A percentile compares a stretch with the other conserved stretches of the same genome.
These are phyloP conservation scores for Dysphania ambrosioides DNA, from an alignment of 148 eudicot genomes.

Conservation along the genomic window DNA sequence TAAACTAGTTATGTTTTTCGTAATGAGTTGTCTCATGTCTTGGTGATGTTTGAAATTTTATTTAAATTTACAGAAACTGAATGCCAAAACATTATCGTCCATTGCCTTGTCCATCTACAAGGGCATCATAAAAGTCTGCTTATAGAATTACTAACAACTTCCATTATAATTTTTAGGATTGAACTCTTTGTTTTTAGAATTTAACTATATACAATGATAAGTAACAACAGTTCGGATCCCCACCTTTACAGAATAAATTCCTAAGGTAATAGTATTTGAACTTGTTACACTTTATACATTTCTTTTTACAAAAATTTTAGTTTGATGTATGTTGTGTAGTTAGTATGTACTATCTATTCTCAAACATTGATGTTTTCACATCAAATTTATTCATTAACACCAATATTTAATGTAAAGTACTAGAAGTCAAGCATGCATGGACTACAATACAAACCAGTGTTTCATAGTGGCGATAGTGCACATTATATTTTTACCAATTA, in stretches of 20 bases:
- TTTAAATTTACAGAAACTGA: neutral
- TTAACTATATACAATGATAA: no score
- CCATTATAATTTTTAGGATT: neutral
- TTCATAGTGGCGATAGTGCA: no score
- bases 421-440: neutral
- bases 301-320: no score
- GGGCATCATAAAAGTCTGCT: neutral
- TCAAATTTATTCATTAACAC: no score
- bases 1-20: no score
- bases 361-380: no score
- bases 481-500: neutral
- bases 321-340: no score
- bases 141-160: neutral
- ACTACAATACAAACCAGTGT: neutral
- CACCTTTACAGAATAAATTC: no score
- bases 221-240: no score
- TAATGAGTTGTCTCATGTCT: neutral
- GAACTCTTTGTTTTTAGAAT: no score
- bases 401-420: no score
- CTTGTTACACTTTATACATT: neutral
- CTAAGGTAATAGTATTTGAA: neutral
- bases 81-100: neutral
- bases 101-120: neutral
- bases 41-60: neutral
- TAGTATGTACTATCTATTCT: no score